A percentile compares a stretch with the other conserved stretches of the same genome.
Conservation (phyloP, 1,284 basidiomycete genomes). For the Phellinidium pouzarii region DNA sequence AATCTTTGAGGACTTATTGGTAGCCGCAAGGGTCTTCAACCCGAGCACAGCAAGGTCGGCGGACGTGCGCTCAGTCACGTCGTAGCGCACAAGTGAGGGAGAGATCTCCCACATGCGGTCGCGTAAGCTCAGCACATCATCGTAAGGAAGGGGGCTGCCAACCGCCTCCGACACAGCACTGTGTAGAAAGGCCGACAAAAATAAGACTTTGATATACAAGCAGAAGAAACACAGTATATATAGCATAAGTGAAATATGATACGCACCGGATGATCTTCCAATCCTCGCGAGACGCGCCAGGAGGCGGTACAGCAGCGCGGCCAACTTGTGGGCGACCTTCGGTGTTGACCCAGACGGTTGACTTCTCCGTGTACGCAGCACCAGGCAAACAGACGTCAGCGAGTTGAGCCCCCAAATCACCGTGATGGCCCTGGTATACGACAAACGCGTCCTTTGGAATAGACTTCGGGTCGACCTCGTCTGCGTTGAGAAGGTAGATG, state of each 20-base stretch:
- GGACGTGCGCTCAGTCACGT: slow-evolving; percentile 76
- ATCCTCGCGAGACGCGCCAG: slow-evolving; percentile 92
- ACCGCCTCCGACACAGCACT: slow-evolving; percentile 91
- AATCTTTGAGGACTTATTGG: slow-evolving; percentile 50
- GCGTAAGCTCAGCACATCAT: slow-evolving; percentile 80
- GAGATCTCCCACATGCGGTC: slow-evolving; percentile 98
- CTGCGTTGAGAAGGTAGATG: slow-evolving; percentile 94
- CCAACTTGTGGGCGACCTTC: slow-evolving; percentile 93
- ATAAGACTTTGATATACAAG: too few relatives aligned
- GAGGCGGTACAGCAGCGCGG: slow-evolving; percentile 89
- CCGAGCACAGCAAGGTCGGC: slow-evolving; percentile 66
- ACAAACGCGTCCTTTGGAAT: slow-evolving; percentile 95
- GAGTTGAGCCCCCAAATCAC: slow-evolving; percentile 93
- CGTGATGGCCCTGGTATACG: slow-evolving; percentile 99
- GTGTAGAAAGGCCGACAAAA: slow-evolving; percentile 1
- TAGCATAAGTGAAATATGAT: not conserved
- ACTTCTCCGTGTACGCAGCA: slow-evolving; percentile 95
- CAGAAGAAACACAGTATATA: slow-evolving; percentile 1
- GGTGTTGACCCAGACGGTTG: slow-evolving; percentile 93
- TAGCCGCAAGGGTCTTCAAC: slow-evolving; percentile 50
- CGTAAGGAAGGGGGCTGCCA: slow-evolving; percentile 80
- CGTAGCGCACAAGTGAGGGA: slow-evolving; percentile 86
- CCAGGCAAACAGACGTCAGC: slow-evolving; percentile 95
- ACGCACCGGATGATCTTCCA: slow-evolving; percentile 95
- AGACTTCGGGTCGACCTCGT: slow-evolving; percentile 86